These are phyloP conservation scores for Myriosclerotinia duriaeana DNA, from an alignment of 2,329 filamentous ascomycete species.

Conservation along the genomic window DNA sequence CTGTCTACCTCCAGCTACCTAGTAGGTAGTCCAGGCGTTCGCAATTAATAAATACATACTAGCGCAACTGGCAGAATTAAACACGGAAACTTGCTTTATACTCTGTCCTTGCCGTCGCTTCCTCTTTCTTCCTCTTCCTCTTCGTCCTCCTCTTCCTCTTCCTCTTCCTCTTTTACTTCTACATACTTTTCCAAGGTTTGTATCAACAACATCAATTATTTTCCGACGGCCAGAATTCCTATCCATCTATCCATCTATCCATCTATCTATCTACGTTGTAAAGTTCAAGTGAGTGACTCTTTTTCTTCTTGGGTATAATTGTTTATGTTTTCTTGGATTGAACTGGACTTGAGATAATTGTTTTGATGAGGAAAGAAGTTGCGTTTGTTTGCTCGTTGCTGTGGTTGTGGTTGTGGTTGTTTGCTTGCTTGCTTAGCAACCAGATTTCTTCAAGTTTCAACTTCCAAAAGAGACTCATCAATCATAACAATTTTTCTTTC, in stretches of 20 bases:
- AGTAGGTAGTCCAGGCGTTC: too few relatives aligned
- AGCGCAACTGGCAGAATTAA: not conserved
- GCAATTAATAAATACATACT: not conserved
- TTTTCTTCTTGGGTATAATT: not conserved
- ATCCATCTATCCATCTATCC: not conserved
- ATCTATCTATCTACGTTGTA: not conserved
- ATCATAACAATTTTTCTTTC: not conserved
- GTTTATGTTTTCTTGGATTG: not conserved
- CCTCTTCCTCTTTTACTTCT: not conserved
- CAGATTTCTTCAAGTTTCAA: not conserved
- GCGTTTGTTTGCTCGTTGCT: slow-evolving; percentile 1
- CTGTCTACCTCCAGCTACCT: not conserved
- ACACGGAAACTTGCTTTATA: not conserved
- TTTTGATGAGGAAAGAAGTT: not conserved
- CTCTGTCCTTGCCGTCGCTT: not conserved
- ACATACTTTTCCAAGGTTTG: not conserved
- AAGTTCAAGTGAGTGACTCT: not conserved
- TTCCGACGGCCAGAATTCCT: not conserved
- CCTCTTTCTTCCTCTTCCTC: not conserved
- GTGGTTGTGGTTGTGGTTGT: not conserved
- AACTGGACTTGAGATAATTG: not conserved
- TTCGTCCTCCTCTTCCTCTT: not conserved
- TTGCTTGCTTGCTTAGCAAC: slow-evolving; percentile 6
- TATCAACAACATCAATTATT: not conserved
- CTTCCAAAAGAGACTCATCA: not conserved